A percentile compares a stretch with the other conserved stretches of the same genome.
Conservation (phyloP, 148 eudicot species). For the Rhododendron williamsianum region DNA sequence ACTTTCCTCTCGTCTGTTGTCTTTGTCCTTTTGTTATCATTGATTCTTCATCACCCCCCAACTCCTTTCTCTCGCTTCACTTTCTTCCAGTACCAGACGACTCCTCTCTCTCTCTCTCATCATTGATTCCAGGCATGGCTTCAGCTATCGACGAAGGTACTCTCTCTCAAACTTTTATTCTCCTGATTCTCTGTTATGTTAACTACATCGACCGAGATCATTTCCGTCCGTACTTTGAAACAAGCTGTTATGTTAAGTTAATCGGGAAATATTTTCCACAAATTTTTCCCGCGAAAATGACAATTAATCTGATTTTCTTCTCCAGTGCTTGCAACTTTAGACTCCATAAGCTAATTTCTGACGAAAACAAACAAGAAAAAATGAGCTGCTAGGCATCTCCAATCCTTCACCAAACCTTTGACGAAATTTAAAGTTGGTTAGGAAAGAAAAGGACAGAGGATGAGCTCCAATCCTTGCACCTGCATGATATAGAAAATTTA, state of each 20-base stretch:
- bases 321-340: not conserved
- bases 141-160: constrained; percentile 6
- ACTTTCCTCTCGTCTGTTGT: not conserved
- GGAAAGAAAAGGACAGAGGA: not conserved
- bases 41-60: not conserved
- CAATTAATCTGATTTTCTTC: not conserved
- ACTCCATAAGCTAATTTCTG: not conserved
- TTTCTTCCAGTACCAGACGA: not conserved
- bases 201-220: not conserved
- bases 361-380: not conserved
- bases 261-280: not conserved
- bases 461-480: not conserved
- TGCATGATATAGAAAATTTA: not conserved
- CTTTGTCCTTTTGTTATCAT: not conserved
- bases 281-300: not conserved
- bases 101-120: not conserved
- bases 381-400: not conserved
- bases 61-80: not conserved
- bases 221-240: not conserved
- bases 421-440: not conserved
- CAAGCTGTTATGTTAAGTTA: not conserved
- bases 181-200: not conserved
- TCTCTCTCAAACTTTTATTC: not conserved
- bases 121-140: not conserved
- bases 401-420: not conserved